Percentiles rank a stretch among this genome's conserved stretches.
Conservation (phyloP, 2,329 filamentous ascomycete species). For the Clonostachys solani region DNA sequence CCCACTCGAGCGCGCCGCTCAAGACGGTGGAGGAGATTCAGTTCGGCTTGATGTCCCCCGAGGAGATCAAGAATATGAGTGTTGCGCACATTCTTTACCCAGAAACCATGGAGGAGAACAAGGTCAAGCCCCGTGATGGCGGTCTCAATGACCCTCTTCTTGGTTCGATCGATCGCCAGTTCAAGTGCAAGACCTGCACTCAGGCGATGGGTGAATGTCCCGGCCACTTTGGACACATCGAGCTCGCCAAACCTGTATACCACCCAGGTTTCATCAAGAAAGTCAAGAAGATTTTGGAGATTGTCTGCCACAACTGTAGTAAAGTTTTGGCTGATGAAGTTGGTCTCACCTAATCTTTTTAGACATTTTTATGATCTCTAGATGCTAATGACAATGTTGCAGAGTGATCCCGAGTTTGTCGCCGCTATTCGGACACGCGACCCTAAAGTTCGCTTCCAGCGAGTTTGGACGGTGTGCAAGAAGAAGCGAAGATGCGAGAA, state of each 20-base stretch:
- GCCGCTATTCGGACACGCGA: conserved; percentile 82
- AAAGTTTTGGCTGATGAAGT: conserved; percentile 97
- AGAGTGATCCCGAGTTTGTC: conserved; percentile 82
- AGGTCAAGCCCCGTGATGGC: conserved; percentile 82
- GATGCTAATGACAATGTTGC: conserved; percentile 56
- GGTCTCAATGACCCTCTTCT: conserved; percentile 95
- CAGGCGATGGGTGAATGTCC: conserved; percentile 95
- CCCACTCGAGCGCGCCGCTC: conserved; percentile 90
- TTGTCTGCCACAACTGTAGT: conserved; percentile 98
- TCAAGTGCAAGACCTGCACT: conserved; percentile 93
- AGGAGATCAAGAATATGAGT: conserved; percentile 99
- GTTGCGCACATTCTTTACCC: conserved; percentile 94
- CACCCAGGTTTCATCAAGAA: conserved; percentile 96
- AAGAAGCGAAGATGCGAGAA: conserved; percentile 81
- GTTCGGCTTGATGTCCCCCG: conserved; percentile 94
- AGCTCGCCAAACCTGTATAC: conserved; percentile 93
- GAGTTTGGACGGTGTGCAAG: conserved; percentile 90
- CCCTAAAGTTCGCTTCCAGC: conserved; percentile 90
- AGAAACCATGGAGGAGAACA: conserved; percentile 98
- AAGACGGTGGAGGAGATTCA: conserved; percentile 99
- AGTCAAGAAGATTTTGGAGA: conserved; percentile 98
- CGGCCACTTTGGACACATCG: conserved; percentile 98
- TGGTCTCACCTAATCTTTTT: conserved; percentile 62
- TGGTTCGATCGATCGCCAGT: conserved; percentile 92
- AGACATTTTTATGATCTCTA: conserved; percentile 43